phyloP scores from a whole-genome alignment of 23 red algal genomes.

The Rhodosorus marinus region DNA sequence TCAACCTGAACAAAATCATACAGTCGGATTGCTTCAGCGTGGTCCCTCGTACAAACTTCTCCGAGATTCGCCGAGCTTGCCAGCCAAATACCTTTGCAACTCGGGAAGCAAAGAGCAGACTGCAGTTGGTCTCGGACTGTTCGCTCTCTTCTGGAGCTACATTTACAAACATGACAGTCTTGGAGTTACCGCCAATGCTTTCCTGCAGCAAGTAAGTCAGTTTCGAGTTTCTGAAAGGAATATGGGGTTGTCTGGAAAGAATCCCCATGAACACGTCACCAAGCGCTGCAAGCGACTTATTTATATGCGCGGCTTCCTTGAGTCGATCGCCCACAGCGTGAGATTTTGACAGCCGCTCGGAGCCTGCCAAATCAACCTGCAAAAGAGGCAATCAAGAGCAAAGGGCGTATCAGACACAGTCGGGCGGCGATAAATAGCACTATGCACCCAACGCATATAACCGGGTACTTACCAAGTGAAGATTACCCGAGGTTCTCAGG shows the following conservation, averaged over 20 bases:
- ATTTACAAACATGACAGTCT: constrained; percentile 99
- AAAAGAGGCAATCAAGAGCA: too few species aligned
- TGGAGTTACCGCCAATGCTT: constrained; percentile 81
- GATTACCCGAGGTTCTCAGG: constrained; percentile 36
- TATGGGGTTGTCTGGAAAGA: constrained; percentile 32
- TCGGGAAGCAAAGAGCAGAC: constrained; percentile 70
- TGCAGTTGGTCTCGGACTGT: constrained; percentile 49
- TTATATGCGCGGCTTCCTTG: constrained; percentile 92
- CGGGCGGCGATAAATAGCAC: too few species aligned
- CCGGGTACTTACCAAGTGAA: too few species aligned
- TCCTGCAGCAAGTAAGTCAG: constrained; percentile 90
- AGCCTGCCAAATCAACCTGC: constrained; percentile 94
- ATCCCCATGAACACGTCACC: constrained; percentile 76
- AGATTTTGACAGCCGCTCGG: constrained; percentile 52
- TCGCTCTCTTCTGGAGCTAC: constrained; percentile 49
- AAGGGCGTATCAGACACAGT: too few species aligned
- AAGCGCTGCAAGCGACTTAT: constrained; percentile 92
- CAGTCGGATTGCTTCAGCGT: too few species aligned
- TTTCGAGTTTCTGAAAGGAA: constrained; percentile 87
- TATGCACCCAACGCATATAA: too few species aligned
- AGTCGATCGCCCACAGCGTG: constrained; percentile 64
- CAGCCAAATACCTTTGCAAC: constrained; percentile 52
- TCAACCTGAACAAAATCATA: too few species aligned
- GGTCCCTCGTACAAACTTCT: too few species aligned
- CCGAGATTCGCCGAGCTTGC: too few species aligned